Conservation (phyloP, 495 filamentous ascomycete species). For the Penicillium psychrofluorescens region DNA sequence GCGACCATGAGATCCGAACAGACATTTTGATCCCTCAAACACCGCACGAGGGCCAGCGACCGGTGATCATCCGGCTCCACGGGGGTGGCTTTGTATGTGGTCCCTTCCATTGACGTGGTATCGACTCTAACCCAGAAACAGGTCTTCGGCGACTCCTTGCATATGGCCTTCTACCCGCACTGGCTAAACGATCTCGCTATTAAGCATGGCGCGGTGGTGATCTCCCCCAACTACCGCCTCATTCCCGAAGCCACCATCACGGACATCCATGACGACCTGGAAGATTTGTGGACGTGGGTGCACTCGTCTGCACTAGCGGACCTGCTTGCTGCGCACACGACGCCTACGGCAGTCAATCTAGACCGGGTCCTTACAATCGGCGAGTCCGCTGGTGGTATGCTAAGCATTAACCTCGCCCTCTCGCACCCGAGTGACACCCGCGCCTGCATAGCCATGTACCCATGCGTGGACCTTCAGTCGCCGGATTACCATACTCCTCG, state of each 20-base stretch:
- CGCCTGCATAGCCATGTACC: slow-evolving; percentile 14
- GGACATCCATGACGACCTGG: slow-evolving; percentile 42
- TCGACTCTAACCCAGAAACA: background rate
- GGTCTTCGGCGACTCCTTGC: slow-evolving; percentile 25
- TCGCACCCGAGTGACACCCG: slow-evolving; percentile 17
- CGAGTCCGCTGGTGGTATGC: slow-evolving; percentile 28
- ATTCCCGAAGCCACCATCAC: slow-evolving; percentile 39
- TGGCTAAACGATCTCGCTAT: slow-evolving; percentile 26
- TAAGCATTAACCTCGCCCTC: slow-evolving; percentile 22
- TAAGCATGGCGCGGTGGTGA: slow-evolving; percentile 28
- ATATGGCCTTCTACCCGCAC: slow-evolving; percentile 19
- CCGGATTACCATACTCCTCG: no score
- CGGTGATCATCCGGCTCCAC: slow-evolving; percentile 24
- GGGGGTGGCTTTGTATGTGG: slow-evolving; percentile 26
- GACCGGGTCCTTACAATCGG: slow-evolving; percentile 19
- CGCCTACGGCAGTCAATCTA: slow-evolving; percentile 17
- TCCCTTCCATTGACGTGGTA: background rate
- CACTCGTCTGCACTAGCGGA: slow-evolving; percentile 10
- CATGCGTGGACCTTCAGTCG: slow-evolving; percentile 3
- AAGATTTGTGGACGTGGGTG: slow-evolving; percentile 46
- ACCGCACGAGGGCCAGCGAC: slow-evolving; percentile 11
- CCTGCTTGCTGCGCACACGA: slow-evolving; percentile 10
- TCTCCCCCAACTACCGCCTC: slow-evolving; percentile 45
- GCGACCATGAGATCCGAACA: slow-evolving; percentile 22
- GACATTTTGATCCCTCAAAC: slow-evolving; percentile 26